Evolutionary conservation across 1,284 basidiomycete genomes (phyloP).

Genomic region (Sphagnurus paluster): DNA sequence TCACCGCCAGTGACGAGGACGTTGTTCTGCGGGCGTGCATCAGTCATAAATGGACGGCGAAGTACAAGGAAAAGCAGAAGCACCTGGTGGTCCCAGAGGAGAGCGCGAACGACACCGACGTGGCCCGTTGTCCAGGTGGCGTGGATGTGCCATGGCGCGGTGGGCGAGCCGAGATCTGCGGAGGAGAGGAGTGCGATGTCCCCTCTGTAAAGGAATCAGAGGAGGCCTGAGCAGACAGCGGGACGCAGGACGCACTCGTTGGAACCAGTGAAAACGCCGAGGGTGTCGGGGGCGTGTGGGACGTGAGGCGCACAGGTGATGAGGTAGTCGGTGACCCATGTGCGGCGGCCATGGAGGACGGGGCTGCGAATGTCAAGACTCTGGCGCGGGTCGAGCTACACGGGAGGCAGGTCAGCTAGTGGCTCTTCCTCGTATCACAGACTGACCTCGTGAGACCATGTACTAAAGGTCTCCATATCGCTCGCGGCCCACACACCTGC

Average conservation of each 20-base stretch:
- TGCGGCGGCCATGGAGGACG: slow-evolving; percentile 45
- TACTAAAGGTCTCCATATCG: slow-evolving; percentile 84
- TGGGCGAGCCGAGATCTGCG: slow-evolving; percentile 33
- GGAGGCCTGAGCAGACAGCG: background rate
- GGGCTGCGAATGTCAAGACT: slow-evolving; percentile 54
- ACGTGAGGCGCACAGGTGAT: slow-evolving; percentile 44
- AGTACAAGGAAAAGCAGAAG: slow-evolving; percentile 11
- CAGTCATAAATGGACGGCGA: slow-evolving; percentile 6
- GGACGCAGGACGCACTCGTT: slow-evolving; percentile 49
- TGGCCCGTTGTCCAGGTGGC: slow-evolving; percentile 54
- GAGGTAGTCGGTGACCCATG: slow-evolving; percentile 67
- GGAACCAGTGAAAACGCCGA: slow-evolving; percentile 57
- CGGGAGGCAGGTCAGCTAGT: background rate
- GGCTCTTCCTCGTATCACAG: too few relatives aligned
- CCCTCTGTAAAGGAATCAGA: slow-evolving; percentile 43
- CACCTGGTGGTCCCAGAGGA: slow-evolving; percentile 57
- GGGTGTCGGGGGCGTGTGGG: slow-evolving; percentile 25
- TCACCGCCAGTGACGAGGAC: slow-evolving; percentile 63
- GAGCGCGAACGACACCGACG: slow-evolving; percentile 55
- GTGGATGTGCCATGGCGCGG: slow-evolving; percentile 49
- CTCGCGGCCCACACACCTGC: slow-evolving; percentile 69
- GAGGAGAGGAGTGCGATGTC: slow-evolving; percentile 56
- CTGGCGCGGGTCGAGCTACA: slow-evolving; percentile 50
- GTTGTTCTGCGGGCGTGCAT: slow-evolving; percentile 33
- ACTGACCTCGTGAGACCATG: slow-evolving; percentile 68